Evolutionary conservation across 208 protist species (phyloP), one percentile per base, ranked within the genome.

Genomic region (Porcisia hertigi): DNA sequence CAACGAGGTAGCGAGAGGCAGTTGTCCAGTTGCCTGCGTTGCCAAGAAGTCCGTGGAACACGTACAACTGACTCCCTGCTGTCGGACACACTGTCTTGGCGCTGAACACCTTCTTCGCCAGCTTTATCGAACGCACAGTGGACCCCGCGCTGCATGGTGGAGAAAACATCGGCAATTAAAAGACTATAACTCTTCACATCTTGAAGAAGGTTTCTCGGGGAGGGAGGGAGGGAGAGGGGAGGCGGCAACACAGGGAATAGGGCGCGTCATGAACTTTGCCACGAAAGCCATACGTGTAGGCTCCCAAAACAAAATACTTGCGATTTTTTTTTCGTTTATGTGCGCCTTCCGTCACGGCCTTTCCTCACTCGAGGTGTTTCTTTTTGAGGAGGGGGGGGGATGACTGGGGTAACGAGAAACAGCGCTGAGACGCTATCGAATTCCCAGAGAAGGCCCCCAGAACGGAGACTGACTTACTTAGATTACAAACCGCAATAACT

Each of bases 21-120:
- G 91, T 92, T 36, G 79, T 72, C 93, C 93, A 97, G 84, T 97
- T 97, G n/a, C 80, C 70, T 3, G 86, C 73, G 69, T 87, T 95
- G 16, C 93, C 90, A 4, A 97, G 84, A 16, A 97, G 85, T 14
- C 93, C 93, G 76, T 97, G 93, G 2, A 87, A 80, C 34, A 94
- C 90, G 77, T 86, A 88, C 30, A 93, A 36, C 53, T 88, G 82
- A 66, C 82, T 81, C 55, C 62, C 75, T 12, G 77, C 76, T 36
- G 65, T 39, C 16, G 76, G 60, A 43, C 69, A 70, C 34, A 78
- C 73, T 25, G 23, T 58, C 53, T 79, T 86, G 69, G 82, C 9
- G 30, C 81, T 76, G 70, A 74, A 76, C 52, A 63, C 65, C 75
- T 81, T 81, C 53, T 74, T 34, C 8, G 75, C 80, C 54, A 89